Evolutionary conservation across 441 rosid genomes (phyloP).

Genomic region (Mallotus japonicus): DNA sequence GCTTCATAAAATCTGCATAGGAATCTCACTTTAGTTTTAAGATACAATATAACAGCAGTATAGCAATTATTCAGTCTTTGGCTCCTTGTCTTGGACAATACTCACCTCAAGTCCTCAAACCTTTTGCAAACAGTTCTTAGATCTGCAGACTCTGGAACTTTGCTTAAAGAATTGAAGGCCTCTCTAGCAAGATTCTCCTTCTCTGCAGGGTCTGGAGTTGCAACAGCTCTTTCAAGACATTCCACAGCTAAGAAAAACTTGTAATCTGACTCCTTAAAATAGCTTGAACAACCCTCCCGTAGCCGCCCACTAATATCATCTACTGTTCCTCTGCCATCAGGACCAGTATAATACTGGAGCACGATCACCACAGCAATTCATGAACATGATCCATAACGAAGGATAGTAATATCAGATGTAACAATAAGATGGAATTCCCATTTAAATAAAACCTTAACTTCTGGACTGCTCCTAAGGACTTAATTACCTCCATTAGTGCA

Average conservation of each 20-base stretch:
- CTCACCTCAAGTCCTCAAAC: conserved; percentile 91
- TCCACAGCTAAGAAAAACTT: conserved; percentile 98
- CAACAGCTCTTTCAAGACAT: conserved; percentile 87
- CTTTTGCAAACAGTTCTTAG: conserved; percentile 91
- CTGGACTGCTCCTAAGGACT: background rate
- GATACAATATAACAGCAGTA: conserved; percentile 15
- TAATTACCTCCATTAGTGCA: conserved; percentile 81
- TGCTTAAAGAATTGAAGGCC: conserved; percentile 80
- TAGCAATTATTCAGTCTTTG: conserved; percentile 16
- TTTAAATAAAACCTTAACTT: conserved; percentile 19
- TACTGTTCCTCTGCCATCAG: conserved; percentile 96
- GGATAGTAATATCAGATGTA: conserved; percentile 5
- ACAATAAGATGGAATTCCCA: background rate
- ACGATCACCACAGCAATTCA: conserved; percentile 23
- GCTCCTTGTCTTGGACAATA: conserved; percentile 19
- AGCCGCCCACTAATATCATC: conserved; percentile 85
- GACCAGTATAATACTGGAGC: conserved; percentile 87
- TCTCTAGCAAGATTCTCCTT: conserved; percentile 88
- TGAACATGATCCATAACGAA: conserved; percentile 23
- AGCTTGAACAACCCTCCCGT: conserved; percentile 94
- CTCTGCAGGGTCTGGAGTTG: conserved; percentile 57
- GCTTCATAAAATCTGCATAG: conserved; percentile 94
- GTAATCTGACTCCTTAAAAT: conserved; percentile 94
- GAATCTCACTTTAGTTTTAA: conserved; percentile 25
- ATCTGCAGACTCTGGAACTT: conserved; percentile 94